Conservation (phyloP, 257 asterid species). For the Nicotiana noctiflora region DNA sequence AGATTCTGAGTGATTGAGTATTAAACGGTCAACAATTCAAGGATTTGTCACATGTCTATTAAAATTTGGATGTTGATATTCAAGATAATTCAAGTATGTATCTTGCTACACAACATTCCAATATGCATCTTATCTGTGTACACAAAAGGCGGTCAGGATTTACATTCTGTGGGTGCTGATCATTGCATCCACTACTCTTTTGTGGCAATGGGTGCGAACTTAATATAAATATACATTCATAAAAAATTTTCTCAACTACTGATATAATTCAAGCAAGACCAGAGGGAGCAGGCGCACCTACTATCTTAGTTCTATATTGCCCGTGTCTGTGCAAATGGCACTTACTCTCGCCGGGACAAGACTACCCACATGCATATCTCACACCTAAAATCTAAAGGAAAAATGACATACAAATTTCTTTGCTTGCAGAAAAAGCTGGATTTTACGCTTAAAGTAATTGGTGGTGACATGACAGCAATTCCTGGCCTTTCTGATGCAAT, state of each 20-base stretch:
- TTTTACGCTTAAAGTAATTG: slow-evolving; percentile 80
- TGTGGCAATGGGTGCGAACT: not conserved
- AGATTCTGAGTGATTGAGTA: no score
- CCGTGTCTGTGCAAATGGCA: not conserved
- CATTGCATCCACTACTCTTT: no score
- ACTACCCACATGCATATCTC: not conserved
- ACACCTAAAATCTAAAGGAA: not conserved
- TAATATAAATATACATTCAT: not conserved
- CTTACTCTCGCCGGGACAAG: not conserved
- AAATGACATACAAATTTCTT: not conserved
- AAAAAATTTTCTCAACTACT: not conserved
- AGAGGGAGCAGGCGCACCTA: not conserved
- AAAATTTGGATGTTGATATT: no score
- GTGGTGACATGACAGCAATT: slow-evolving; percentile 78
- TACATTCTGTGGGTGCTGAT: not conserved
- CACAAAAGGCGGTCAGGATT: no score
- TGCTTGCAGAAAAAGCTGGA: slow-evolving; percentile 69
- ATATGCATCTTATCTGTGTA: no score
- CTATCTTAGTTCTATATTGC: not conserved
- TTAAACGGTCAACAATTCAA: no score
- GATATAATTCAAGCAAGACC: not conserved
- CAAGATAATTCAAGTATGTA: no score
- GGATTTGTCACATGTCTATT: no score
- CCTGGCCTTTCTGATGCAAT: slow-evolving; percentile 89
- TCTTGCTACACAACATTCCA: no score